Conservation (phyloP, 2,329 filamentous ascomycete species). For the Lasiodiplodia citricola region DNA sequence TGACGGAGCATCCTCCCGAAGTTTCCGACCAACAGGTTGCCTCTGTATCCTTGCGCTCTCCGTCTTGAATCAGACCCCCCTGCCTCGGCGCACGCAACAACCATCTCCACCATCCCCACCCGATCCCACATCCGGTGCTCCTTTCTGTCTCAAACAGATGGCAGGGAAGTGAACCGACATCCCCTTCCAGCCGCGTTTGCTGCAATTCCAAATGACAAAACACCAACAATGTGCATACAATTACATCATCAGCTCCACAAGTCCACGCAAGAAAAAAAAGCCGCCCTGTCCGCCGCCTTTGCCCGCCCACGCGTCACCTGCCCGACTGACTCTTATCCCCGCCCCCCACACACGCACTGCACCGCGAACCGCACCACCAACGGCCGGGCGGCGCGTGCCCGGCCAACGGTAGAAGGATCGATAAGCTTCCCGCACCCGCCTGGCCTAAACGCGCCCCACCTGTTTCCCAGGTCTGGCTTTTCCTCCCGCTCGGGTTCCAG, state of each 20-base stretch:
- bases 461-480: not conserved
- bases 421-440: constrained; percentile 21
- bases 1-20: not conserved
- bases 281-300: not conserved
- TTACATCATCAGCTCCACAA: not conserved
- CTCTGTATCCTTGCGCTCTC: not conserved
- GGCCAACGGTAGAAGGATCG: constrained; percentile 15
- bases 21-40: not conserved
- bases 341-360: not conserved
- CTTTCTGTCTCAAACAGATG: not conserved
- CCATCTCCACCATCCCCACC: not conserved
- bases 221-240: not conserved
- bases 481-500: not conserved
- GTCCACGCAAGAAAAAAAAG: not conserved
- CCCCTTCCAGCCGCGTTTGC: not conserved
- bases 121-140: not conserved
- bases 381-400: not conserved
- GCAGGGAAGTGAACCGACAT: not conserved
- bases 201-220: not conserved
- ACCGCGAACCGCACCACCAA: not conserved
- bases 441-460: not conserved
- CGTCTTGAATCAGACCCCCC: not conserved
- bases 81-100: not conserved
- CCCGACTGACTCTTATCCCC: not conserved
- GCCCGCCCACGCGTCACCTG: not conserved